These are phyloP conservation scores for Zasmidium citrigriseum DNA, from an alignment of 2,329 filamentous ascomycete species.

Conservation along the genomic window DNA sequence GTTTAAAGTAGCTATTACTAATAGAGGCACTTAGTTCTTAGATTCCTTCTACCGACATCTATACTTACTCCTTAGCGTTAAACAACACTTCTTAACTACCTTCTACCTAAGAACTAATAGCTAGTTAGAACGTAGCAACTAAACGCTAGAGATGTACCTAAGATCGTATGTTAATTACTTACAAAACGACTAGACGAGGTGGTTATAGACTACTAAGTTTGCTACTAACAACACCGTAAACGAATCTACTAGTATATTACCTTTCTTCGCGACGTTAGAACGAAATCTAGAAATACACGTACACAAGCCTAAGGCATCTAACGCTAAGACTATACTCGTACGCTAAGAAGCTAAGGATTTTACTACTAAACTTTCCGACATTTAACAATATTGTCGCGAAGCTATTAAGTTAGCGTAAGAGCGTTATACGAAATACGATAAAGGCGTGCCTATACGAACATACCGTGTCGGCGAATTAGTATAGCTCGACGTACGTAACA, in stretches of 20 bases:
- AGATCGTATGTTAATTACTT: conserved; percentile 1
- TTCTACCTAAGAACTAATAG: neutral
- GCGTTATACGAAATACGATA: neutral
- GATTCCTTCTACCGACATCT: neutral
- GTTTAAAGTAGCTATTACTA: neutral
- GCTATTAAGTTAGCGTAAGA: neutral
- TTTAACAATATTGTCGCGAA: neutral
- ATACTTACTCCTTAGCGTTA: neutral
- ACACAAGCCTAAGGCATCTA: neutral
- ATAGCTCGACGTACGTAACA: conserved; percentile 1
- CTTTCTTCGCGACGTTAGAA: neutral
- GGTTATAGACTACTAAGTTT: neutral
- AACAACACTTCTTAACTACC: neutral
- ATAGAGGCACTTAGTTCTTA: neutral
- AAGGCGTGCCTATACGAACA: neutral
- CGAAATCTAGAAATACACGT: neutral
- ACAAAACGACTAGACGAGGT: neutral
- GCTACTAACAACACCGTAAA: neutral
- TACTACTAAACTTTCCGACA: neutral
- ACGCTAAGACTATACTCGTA: neutral
- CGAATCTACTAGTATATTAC: neutral
- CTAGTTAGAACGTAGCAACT: neutral
- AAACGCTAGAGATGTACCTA: neutral
- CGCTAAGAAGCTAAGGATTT: neutral
- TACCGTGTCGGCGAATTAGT: neutral